A percentile compares a stretch with the other conserved stretches of the same genome.
Conservation (phyloP, 148 eudicot species). For the Amaranthus palmeri region DNA sequence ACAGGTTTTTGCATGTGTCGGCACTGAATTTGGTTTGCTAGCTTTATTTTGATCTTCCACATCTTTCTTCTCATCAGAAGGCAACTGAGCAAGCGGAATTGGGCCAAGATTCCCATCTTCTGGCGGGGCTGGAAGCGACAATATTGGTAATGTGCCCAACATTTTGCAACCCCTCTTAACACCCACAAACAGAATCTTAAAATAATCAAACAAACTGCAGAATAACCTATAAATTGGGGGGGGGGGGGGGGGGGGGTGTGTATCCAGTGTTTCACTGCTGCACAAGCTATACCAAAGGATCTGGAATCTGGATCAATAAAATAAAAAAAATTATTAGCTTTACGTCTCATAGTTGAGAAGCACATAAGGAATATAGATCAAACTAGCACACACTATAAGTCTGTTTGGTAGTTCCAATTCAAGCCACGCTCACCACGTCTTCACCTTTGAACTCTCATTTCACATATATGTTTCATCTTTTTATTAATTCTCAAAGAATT, state of each 20-base stretch:
- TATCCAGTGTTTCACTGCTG: no score
- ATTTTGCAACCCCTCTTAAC: slow-evolving; percentile 20
- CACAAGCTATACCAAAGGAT: no score
- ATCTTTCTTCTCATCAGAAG: slow-evolving; percentile 28
- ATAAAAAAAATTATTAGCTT: no score
- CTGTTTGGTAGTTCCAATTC: no score
- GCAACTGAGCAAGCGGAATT: slow-evolving; percentile 46
- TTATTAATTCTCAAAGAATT: no score
- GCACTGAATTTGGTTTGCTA: slow-evolving; percentile 36
- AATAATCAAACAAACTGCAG: background rate
- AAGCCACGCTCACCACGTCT: no score
- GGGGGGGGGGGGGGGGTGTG: rapidly evolving
- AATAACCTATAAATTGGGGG: background rate
- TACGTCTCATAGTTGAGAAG: no score
- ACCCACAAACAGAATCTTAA: background rate
- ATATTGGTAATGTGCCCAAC: slow-evolving; percentile 44
- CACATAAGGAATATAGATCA: no score
- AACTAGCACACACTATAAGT: no score
- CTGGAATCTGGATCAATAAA: no score
- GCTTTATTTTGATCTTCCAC: slow-evolving; percentile 33
- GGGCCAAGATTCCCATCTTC: slow-evolving; percentile 73
- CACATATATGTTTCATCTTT: no score
- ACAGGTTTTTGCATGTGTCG: slow-evolving; percentile 54
- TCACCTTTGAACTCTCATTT: no score
- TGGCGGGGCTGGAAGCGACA: slow-evolving; percentile 78